Conservation (phyloP, 352 stramenopile genomes). For the Phytopythium aichiense region DNA sequence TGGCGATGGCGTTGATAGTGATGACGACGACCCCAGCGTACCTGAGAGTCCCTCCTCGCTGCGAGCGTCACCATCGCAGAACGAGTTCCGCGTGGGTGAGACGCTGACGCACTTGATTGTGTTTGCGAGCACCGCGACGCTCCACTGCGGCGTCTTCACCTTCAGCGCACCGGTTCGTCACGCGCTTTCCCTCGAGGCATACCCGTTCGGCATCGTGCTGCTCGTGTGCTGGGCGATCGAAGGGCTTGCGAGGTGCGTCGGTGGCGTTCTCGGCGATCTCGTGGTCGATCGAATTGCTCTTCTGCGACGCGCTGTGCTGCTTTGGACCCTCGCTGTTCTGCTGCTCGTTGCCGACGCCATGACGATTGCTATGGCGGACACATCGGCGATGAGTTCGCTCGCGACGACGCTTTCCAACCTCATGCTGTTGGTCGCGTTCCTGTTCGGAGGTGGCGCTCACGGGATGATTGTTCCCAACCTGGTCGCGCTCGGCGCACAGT, state of each 20-base stretch:
- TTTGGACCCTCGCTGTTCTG: slow-evolving; percentile 50
- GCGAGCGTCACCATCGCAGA: no score
- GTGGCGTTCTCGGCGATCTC: slow-evolving; percentile 43
- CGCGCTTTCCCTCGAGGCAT: slow-evolving; percentile 38
- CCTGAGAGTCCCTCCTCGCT: neutral
- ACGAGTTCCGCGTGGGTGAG: slow-evolving; percentile 22
- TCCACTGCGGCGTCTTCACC: slow-evolving; percentile 67
- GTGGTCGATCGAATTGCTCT: slow-evolving; percentile 42
- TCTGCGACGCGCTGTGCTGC: slow-evolving; percentile 26
- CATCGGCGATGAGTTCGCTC: slow-evolving; percentile 6
- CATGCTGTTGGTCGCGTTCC: slow-evolving; percentile 32
- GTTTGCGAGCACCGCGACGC: slow-evolving; percentile 48
- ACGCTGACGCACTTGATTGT: slow-evolving; percentile 38
- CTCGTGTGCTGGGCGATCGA: slow-evolving; percentile 53
- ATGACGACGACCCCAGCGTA: neutral
- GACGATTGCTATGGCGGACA: neutral
- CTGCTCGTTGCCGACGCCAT: slow-evolving; percentile 38
- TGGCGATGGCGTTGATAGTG: neutral
- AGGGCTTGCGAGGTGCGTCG: slow-evolving; percentile 46
- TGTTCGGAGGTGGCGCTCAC: slow-evolving; percentile 37
- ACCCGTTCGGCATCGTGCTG: slow-evolving; percentile 53
- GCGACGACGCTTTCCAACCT: slow-evolving; percentile 22
- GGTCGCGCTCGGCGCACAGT: slow-evolving; percentile 41
- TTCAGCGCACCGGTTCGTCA: slow-evolving; percentile 46
- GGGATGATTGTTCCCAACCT: slow-evolving; percentile 45